Conservation (phyloP, 371 early-diverging fungal genomes). For the Gilbertella persicaria region DNA sequence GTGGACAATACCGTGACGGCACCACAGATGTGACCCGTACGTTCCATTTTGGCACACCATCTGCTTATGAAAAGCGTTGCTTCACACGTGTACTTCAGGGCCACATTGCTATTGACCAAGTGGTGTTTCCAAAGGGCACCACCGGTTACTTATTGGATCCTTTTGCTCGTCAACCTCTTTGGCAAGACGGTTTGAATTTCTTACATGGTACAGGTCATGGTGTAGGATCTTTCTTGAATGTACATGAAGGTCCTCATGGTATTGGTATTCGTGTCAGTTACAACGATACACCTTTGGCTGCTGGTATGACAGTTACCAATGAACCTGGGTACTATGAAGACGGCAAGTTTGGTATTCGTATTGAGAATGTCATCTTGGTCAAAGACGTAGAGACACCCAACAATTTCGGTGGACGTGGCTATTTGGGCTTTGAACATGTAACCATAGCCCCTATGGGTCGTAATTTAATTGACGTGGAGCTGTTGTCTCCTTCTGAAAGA, state of each 20-base stretch:
- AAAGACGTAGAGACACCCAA: slow-evolving; percentile 67
- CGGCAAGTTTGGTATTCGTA: slow-evolving; percentile 97
- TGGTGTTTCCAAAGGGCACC: slow-evolving; percentile 88
- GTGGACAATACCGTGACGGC: slow-evolving; percentile 97
- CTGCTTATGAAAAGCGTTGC: slow-evolving; percentile 84
- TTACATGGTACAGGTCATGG: slow-evolving; percentile 99
- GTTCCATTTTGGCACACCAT: slow-evolving; percentile 89
- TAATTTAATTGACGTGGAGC: slow-evolving; percentile 69
- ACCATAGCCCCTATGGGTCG: slow-evolving; percentile 84
- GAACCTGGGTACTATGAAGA: slow-evolving; percentile 99
- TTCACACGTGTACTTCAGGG: slow-evolving; percentile 99
- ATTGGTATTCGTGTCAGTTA: slow-evolving; percentile 79
- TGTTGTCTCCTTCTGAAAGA: slow-evolving; percentile 74
- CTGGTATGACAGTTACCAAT: slow-evolving; percentile 92
- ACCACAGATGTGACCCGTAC: slow-evolving; percentile 99
- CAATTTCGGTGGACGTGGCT: slow-evolving; percentile 82
- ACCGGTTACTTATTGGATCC: slow-evolving; percentile 86
- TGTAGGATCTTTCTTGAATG: slow-evolving; percentile 98
- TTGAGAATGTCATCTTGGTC: slow-evolving; percentile 90
- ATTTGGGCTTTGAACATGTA: slow-evolving; percentile 88
- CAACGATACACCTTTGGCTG: slow-evolving; percentile 72
- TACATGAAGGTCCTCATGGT: slow-evolving; percentile 99
- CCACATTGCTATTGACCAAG: slow-evolving; percentile 90
- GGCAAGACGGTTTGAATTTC: slow-evolving; percentile 95
- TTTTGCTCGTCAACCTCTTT: slow-evolving; percentile 86